Conservation (phyloP, 768 basidiomycete species). For the Phaeotremella fagi region DNA sequence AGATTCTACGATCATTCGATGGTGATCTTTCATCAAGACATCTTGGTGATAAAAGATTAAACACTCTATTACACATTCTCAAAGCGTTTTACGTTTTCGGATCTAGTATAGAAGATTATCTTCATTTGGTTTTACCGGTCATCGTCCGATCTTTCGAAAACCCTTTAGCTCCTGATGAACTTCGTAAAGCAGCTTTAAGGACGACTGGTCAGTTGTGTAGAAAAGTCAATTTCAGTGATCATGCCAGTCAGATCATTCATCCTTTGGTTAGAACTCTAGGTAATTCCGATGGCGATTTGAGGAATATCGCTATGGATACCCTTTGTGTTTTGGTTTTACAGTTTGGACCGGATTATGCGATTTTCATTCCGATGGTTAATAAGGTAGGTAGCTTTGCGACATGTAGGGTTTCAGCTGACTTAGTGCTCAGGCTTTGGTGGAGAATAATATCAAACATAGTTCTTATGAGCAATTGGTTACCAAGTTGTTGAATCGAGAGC, state of each 20-base stretch:
- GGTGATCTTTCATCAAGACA: constrained; percentile 41
- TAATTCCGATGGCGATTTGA: constrained; percentile 62
- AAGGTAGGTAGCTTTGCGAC: constrained; percentile 63
- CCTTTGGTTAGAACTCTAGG: constrained; percentile 84
- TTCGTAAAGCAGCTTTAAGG: constrained; percentile 84
- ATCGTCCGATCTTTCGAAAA: constrained; percentile 88
- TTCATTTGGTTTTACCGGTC: constrained; percentile 92
- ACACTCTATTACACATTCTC: constrained; percentile 69
- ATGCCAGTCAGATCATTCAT: constrained; percentile 94
- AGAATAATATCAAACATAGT: constrained; percentile 70
- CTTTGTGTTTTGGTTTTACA: constrained; percentile 87
- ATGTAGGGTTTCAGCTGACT: neutral
- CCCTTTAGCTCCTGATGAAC: constrained; percentile 62
- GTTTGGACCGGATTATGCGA: constrained; percentile 91
- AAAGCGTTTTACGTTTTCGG: constrained; percentile 94
- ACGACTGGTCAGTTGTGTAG: constrained; percentile 85
- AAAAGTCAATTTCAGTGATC: constrained; percentile 94
- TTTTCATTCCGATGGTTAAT: constrained; percentile 94
- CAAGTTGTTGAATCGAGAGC: constrained; percentile 86
- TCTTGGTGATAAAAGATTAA: constrained; percentile 61
- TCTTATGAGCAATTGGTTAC: constrained; percentile 83
- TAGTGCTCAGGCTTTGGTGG: constrained; percentile 58
- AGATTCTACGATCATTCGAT: constrained; percentile 66
- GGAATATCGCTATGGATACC: constrained; percentile 84
- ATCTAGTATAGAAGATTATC: constrained; percentile 92